A percentile compares a stretch with the other conserved stretches of the same genome.
Evolutionary conservation across 2,329 filamentous ascomycete species (phyloP).

Genomic region (Delphinella strobiligena): DNA sequence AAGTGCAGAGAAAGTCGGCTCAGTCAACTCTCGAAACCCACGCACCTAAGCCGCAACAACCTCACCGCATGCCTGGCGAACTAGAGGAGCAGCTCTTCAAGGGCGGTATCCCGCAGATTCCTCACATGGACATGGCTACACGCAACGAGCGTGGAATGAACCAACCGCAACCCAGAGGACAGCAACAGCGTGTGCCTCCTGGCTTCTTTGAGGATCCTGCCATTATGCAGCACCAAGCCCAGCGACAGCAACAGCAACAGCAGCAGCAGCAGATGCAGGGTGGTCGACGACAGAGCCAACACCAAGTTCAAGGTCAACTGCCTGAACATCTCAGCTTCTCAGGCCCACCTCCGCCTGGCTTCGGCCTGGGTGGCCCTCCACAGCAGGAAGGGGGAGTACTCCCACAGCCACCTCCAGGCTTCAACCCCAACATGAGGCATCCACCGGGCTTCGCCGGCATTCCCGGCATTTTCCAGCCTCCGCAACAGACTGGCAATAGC

Average conservation of each 20-base stretch:
- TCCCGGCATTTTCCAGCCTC: constrained; percentile 18
- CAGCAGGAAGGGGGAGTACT: constrained; percentile 3
- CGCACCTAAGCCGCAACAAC: constrained; percentile 23
- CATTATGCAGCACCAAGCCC: constrained; percentile 18
- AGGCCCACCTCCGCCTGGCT: constrained; percentile 5
- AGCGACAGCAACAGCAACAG: constrained; percentile 15
- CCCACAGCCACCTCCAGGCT: constrained; percentile 18
- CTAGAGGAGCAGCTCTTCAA: constrained; percentile 23
- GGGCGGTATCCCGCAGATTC: constrained; percentile 4
- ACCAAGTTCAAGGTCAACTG: neutral
- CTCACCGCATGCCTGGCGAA: constrained; percentile 20
- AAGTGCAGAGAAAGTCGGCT: neutral
- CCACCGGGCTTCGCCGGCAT: constrained; percentile 20
- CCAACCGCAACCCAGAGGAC: constrained; percentile 10
- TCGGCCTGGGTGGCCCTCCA: constrained; percentile 3
- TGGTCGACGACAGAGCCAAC: neutral
- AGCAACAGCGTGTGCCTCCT: constrained; percentile 19
- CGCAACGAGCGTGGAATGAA: constrained; percentile 10
- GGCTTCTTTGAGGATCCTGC: constrained; percentile 22
- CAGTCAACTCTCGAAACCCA: constrained; percentile 18
- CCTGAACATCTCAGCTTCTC: constrained; percentile 6
- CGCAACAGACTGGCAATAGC: constrained; percentile 10
- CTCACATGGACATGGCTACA: constrained; percentile 6
- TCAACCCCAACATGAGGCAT: constrained; percentile 19
- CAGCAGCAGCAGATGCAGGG: constrained; percentile 8